A percentile compares a stretch with the other conserved stretches of the same genome.
phyloP scores from a whole-genome alignment of 1,139 yeast species.

The Hyphopichia wangnamkhiaoensis region DNA sequence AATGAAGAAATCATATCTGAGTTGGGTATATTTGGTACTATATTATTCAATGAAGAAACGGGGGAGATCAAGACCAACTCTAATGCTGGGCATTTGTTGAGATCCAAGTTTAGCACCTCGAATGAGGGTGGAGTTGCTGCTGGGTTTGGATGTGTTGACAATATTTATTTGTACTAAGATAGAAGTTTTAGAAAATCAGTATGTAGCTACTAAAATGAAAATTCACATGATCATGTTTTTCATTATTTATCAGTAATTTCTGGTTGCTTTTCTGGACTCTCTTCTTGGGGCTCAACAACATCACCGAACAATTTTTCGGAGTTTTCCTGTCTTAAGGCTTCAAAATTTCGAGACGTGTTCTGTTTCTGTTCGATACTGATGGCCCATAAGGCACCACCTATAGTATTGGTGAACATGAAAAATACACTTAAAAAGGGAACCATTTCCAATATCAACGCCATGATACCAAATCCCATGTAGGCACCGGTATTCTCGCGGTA shows the following conservation, averaged over 20 bases:
- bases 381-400: slow-evolving; percentile 79
- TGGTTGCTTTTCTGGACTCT: too few species aligned
- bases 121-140: slow-evolving; percentile 99
- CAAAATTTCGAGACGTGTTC: too few species aligned
- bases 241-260: too few species aligned
- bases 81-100: slow-evolving; percentile 78
- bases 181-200: too few species aligned
- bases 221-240: too few species aligned
- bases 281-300: too few species aligned
- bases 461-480: slow-evolving; percentile 56
- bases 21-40: slow-evolving; percentile 85
- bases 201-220: too few species aligned
- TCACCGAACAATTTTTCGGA: too few species aligned
- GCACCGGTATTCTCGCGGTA: slow-evolving; percentile 32
- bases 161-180: slow-evolving; percentile 53
- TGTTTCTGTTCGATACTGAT: slow-evolving; percentile 27
- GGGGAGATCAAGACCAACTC: slow-evolving; percentile 63
- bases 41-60: slow-evolving; percentile 65
- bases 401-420: slow-evolving; percentile 64
- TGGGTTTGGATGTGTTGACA: slow-evolving; percentile 96
- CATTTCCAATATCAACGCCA: slow-evolving; percentile 57
- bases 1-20: slow-evolving; percentile 81
- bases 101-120: slow-evolving; percentile 84
- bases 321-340: too few species aligned
- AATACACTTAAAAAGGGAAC: slow-evolving; percentile 62